Evolutionary conservation across 371 early-diverging fungal genomes (phyloP).

Genomic region (Mucor lusitanicus): DNA sequence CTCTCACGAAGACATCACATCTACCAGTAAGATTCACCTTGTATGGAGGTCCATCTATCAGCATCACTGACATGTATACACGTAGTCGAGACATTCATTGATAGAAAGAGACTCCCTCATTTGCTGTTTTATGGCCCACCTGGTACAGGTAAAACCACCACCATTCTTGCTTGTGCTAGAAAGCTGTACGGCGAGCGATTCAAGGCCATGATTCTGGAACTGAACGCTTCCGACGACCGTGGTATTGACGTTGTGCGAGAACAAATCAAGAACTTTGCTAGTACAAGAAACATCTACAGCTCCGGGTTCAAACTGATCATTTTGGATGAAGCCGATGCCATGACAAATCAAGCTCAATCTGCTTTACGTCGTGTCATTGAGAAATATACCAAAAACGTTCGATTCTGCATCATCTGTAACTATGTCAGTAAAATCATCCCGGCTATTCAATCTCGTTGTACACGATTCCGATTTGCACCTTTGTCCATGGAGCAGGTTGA

Average conservation of each 20-base stretch:
- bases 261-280: conserved; percentile 98
- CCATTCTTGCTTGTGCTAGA: conserved; percentile 90
- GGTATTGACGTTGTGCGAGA: conserved; percentile 99
- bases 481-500: conserved; percentile 78
- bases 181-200: conserved; percentile 81
- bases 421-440: conserved; percentile 98
- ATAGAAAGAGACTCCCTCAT: conserved; percentile 94
- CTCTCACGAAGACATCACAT: conserved; percentile 88
- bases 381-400: conserved; percentile 95
- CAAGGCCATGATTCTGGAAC: conserved; percentile 88
- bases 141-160: conserved; percentile 98
- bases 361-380: conserved; percentile 98
- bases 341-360: conserved; percentile 97
- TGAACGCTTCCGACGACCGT: conserved; percentile 99
- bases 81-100: conserved; percentile 88
- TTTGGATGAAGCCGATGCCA: conserved; percentile 98
- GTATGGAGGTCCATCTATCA: neutral
- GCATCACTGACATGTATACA: neutral
- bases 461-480: conserved; percentile 97
- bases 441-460: conserved; percentile 98
- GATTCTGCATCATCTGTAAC: conserved; percentile 99
- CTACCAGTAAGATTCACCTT: conserved; percentile 66
- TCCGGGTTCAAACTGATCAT: conserved; percentile 94
- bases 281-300: conserved; percentile 86
- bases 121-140: conserved; percentile 99